A percentile compares a stretch with the other conserved stretches of the same genome.
These are phyloP conservation scores for Calophaca sinica DNA, from an alignment of 306 rosid species.

Conservation along the genomic window DNA sequence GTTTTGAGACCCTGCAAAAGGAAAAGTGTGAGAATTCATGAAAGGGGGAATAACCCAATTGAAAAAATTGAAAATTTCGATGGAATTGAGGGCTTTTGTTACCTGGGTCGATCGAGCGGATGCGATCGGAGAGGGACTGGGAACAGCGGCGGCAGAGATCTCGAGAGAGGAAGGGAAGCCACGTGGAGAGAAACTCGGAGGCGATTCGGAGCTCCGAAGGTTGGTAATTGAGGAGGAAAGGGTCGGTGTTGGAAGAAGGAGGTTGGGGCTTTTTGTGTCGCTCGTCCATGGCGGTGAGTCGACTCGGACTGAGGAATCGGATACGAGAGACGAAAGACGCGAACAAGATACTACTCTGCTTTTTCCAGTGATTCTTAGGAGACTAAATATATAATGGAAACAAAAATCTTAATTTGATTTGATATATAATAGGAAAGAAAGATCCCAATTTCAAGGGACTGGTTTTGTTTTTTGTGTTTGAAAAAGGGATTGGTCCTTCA, in stretches of 20 bases:
- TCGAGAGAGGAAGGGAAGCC: constrained; percentile 91
- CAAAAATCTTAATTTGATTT: neutral
- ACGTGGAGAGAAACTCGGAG: constrained; percentile 78
- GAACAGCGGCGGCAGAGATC: constrained; percentile 83
- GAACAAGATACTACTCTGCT: constrained; percentile 24
- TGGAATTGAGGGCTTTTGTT: neutral
- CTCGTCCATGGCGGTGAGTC: constrained; percentile 55
- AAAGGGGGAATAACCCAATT: neutral
- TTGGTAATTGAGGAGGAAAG: constrained; percentile 66
- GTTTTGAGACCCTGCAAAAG: constrained; percentile 16
- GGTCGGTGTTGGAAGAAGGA: constrained; percentile 50
- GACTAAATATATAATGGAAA: neutral
- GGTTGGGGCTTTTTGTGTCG: constrained; percentile 10
- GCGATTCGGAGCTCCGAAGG: constrained; percentile 86
- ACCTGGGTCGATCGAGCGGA: constrained; percentile 80
- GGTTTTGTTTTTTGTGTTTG: too few species aligned
- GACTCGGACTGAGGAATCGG: constrained; percentile 38
- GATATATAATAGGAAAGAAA: too few species aligned
- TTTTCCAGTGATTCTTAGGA: neutral
- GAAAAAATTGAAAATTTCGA: neutral
- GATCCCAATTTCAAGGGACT: too few species aligned
- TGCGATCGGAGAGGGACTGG: constrained; percentile 68
- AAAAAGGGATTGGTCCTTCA: too few species aligned
- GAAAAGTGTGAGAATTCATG: neutral
- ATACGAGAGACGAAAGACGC: neutral